phyloP scores from a whole-genome alignment of 768 basidiomycete genomes.

The Agrocybe praecox region DNA sequence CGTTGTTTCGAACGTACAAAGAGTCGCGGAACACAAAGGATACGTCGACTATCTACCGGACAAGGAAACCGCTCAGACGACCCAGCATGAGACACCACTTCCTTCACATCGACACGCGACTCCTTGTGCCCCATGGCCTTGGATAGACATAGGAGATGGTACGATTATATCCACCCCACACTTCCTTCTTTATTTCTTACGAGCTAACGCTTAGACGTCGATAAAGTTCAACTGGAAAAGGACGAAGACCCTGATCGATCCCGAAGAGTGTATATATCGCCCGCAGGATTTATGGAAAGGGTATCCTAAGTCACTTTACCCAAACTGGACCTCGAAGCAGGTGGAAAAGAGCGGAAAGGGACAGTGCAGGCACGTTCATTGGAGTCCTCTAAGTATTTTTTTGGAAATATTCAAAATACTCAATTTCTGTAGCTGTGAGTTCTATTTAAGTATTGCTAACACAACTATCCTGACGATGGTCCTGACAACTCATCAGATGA shows the following conservation, averaged over 20 bases:
- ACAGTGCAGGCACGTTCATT: constrained; percentile 22
- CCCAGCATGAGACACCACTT: not conserved
- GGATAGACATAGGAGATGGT: not conserved
- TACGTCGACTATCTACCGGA: no score
- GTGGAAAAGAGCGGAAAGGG: constrained; percentile 25
- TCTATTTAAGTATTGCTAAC: not conserved
- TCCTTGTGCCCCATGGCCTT: not conserved
- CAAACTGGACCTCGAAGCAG: not conserved
- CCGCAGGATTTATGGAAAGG: constrained; percentile 29
- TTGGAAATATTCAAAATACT: no score
- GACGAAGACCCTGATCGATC: not conserved
- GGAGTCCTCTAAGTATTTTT: no score
- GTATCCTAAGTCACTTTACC: not conserved
- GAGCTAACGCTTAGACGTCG: not conserved
- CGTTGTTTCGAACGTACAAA: no score
- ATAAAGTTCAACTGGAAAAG: not conserved
- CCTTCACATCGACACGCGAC: not conserved
- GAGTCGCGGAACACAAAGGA: no score
- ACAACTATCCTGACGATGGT: not conserved
- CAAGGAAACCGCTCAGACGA: no score
- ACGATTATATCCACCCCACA: not conserved
- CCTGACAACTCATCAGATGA: constrained; percentile 24
- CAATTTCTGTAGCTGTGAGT: constrained; percentile 21
- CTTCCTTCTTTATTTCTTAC: no score
- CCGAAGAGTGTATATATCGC: constrained; percentile 24